Base-by-base conservation (phyloP, 1,284 basidiomycete genomes). In the Trichosporon faecale region DNA sequence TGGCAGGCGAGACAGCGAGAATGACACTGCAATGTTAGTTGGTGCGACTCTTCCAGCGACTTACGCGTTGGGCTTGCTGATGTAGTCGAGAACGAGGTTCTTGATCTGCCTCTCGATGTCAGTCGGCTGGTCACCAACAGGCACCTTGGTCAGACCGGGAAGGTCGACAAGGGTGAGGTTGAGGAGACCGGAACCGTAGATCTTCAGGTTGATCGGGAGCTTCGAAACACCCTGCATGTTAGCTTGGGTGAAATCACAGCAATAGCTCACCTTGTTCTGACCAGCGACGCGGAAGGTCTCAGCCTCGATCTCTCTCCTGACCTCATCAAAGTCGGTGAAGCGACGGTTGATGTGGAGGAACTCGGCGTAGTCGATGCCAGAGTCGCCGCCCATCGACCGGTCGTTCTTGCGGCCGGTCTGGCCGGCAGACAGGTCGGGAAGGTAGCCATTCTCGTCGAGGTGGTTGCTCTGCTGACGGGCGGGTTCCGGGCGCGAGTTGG, bases 91-190 rank as follows among this genome's bases (percentile, higher is more conserved):
- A 40, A 99, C 93, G 44, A 99, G 87, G 77, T 90, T 92, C 74
- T 95, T 92, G 78, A 99, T 99, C 85, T 99, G 96, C 61, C 92
- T 87, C 81, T 99, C 96, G 71, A 99, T 99, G 81, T 99, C 96
- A 73, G 94, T 86, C 7, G 87, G 87, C 77, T 88, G 87, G 70
- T 83, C 81, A 0, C 85, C 85, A 8, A 98, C 95, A 18, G 96
- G 96, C 5, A 86, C 86, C 85, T 97, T 97, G 55, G 96, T 98
- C 69, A 98, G 85, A 82, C 96, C 96, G 68, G 96, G 96, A 67
- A 99, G 86, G 86, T 99, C 96, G 85, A 99, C 95, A 66, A 99
- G 84, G 1, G 96, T 99, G 78, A 98, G 85, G 84, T 98, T 96
- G 76, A 98, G 86, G 18, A 99, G 96, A 79, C 95, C 90, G 27